Conservation (phyloP, 352 stramenopile genomes). For the Pythium apleroticum region DNA sequence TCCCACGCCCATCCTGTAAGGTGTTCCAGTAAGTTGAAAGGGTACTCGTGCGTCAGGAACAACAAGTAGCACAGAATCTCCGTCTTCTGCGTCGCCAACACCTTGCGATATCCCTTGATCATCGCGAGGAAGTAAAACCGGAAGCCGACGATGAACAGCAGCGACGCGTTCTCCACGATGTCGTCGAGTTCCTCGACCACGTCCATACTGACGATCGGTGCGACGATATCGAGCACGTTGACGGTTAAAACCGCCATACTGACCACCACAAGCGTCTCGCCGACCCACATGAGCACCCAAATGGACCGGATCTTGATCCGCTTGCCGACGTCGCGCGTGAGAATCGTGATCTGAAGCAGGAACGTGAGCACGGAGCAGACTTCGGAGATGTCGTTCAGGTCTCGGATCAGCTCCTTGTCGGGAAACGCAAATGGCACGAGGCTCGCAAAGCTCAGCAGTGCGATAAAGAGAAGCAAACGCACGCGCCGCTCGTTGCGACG, state of each 20-base stretch:
- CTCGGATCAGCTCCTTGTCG: constrained; percentile 18
- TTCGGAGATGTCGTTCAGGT: constrained; percentile 30
- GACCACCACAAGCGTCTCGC: constrained; percentile 15
- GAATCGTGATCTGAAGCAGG: constrained; percentile 27
- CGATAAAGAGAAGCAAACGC: constrained; percentile 14
- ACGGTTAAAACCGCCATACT: constrained; percentile 1
- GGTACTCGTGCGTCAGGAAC: constrained; percentile 21
- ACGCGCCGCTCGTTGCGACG: constrained; percentile 18
- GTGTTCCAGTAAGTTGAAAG: constrained; percentile 11
- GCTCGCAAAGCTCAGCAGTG: constrained; percentile 25
- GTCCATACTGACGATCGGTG: background rate
- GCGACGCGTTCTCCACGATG: constrained; percentile 1
- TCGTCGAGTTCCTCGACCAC: constrained; percentile 5
- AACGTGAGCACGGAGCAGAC: constrained; percentile 26
- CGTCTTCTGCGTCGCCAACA: constrained; percentile 3
- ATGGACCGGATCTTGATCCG: constrained; percentile 20
- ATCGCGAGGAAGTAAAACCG: constrained; percentile 22
- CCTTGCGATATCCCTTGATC: background rate
- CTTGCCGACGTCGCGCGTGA: constrained; percentile 22
- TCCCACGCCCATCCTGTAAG: constrained; percentile 9
- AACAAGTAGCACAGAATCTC: constrained; percentile 22
- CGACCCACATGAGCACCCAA: background rate
- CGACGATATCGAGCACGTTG: constrained; percentile 15
- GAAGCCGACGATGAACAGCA: constrained; percentile 23
- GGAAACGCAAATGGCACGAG: constrained; percentile 29